A percentile compares a stretch with the other conserved stretches of the same genome.
phyloP scores from a whole-genome alignment of 495 filamentous ascomycete genomes.

The Sabuloglossum arenarium region DNA sequence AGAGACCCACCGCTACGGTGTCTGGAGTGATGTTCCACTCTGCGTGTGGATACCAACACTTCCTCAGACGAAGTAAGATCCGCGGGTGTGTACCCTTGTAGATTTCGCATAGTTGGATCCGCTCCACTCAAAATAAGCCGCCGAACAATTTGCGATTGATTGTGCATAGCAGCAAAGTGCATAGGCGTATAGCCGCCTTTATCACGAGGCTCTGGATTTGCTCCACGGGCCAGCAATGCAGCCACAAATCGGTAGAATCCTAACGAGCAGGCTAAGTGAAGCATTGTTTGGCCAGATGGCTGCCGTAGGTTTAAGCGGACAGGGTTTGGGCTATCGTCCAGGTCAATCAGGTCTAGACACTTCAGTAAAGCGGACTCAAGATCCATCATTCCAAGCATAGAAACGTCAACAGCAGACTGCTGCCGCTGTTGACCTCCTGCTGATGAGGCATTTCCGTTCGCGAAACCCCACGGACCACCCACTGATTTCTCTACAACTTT shows the following conservation, averaged over 20 bases:
- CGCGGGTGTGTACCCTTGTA: constrained; percentile 47
- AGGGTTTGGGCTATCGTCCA: constrained; percentile 47
- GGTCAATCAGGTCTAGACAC: constrained; percentile 55
- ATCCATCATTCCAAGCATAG: constrained; percentile 20
- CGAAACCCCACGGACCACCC: constrained; percentile 12
- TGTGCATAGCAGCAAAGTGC: constrained; percentile 63
- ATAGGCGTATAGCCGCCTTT: constrained; percentile 67
- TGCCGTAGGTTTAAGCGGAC: constrained; percentile 41
- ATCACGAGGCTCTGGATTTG: constrained; percentile 52
- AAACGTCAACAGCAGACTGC: constrained; percentile 17
- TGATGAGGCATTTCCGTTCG: not conserved
- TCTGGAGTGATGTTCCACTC: constrained; percentile 29
- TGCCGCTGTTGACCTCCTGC: constrained; percentile 7
- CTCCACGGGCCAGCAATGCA: constrained; percentile 63
- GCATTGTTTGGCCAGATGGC: constrained; percentile 53
- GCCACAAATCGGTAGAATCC: constrained; percentile 59
- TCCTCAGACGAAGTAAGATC: constrained; percentile 49
- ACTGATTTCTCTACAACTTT: constrained; percentile 25
- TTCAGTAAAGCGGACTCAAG: constrained; percentile 54
- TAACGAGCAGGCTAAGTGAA: constrained; percentile 60
- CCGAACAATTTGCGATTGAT: constrained; percentile 53
- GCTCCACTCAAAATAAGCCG: constrained; percentile 53
- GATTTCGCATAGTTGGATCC: constrained; percentile 45
- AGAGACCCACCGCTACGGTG: constrained; percentile 34
- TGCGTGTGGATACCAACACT: constrained; percentile 21